Evolutionary conservation across 306 rosid genomes (phyloP).

Genomic region (Acacia confusa): DNA sequence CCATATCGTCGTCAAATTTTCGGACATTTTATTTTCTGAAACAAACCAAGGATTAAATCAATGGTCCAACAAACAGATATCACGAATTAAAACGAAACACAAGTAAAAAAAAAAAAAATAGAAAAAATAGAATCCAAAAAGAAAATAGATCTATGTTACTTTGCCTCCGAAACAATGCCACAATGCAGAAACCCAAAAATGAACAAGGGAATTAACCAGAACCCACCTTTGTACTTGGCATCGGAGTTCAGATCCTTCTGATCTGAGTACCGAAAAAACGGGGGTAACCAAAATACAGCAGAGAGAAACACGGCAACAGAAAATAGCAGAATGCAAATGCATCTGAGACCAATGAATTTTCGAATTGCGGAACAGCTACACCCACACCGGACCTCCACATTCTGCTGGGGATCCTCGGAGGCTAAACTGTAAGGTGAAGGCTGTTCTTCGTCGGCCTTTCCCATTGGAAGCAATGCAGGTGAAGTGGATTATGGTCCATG

Average conservation of each 20-base stretch:
- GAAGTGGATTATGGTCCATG: conserved; percentile 49
- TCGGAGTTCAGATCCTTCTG: conserved; percentile 51
- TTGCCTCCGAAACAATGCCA: conserved; percentile 39
- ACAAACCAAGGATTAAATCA: conserved; percentile 22
- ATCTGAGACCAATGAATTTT: conserved; percentile 57
- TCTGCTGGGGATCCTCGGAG: conserved; percentile 42
- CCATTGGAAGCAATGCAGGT: conserved; percentile 67
- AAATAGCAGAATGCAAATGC: conserved; percentile 62
- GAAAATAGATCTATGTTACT: conserved; percentile 57
- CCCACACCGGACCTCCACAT: conserved; percentile 48
- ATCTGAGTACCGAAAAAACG: conserved; percentile 65
- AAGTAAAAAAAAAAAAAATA: neutral
- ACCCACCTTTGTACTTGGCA: conserved; percentile 63
- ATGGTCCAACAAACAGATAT: conserved; percentile 10
- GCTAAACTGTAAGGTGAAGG: conserved; percentile 34
- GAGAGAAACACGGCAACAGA: conserved; percentile 75
- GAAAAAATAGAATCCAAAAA: conserved; percentile 3
- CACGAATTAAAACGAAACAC: conserved; percentile 24
- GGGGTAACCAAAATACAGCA: conserved; percentile 83
- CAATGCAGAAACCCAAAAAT: conserved; percentile 24
- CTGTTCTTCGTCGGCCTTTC: conserved; percentile 72
- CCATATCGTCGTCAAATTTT: neutral
- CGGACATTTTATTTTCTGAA: conserved; percentile 31
- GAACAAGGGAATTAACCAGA: neutral
- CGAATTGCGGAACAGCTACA: conserved; percentile 49